phyloP scores from a whole-genome alignment of 1,284 basidiomycete species.

The Rugosomyces carneus region DNA sequence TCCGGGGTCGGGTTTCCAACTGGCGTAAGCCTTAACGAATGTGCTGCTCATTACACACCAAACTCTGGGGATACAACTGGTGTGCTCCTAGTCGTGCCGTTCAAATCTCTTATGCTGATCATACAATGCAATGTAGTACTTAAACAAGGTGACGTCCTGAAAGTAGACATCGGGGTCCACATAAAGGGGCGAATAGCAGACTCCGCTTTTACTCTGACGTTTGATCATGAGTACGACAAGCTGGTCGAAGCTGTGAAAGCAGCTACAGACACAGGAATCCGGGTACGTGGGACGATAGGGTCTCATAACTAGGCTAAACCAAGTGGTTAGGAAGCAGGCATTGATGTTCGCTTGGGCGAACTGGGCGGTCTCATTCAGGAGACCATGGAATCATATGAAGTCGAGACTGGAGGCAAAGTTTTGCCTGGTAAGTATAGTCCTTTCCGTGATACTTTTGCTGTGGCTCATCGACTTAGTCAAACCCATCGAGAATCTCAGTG shows the following conservation, averaged over 20 bases:
- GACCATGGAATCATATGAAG: conserved; percentile 99
- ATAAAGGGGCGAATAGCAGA: conserved; percentile 93
- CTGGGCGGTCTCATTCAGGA: conserved; percentile 93
- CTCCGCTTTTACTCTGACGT: conserved; percentile 92
- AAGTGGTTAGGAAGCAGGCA: conserved; percentile 81
- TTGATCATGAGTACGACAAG: conserved; percentile 87
- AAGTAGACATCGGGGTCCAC: conserved; percentile 97
- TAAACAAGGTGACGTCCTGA: conserved; percentile 82
- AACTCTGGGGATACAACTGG: conserved; percentile 90
- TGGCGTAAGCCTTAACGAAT: conserved; percentile 89
- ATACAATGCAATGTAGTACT: conserved; percentile 49
- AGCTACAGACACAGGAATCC: conserved; percentile 88
- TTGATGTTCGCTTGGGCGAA: conserved; percentile 92
- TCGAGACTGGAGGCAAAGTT: conserved; percentile 83
- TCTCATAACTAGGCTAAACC: not conserved
- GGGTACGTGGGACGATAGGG: conserved; percentile 36
- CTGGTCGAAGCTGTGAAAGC: conserved; percentile 90
- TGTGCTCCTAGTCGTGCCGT: conserved; percentile 31
- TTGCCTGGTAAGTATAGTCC: conserved; percentile 60
- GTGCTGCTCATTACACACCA: conserved; percentile 96
- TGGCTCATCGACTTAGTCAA: conserved; percentile 54
- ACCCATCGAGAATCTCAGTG: conserved; percentile 85
- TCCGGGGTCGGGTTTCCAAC: conserved; percentile 95
- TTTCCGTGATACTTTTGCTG: not conserved
- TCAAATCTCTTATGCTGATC: not conserved